Percentiles rank a stretch among this genome's conserved stretches.
These are phyloP conservation scores for Tremella mesenterica DNA, from an alignment of 768 basidiomycete species.

Conservation along the genomic window DNA sequence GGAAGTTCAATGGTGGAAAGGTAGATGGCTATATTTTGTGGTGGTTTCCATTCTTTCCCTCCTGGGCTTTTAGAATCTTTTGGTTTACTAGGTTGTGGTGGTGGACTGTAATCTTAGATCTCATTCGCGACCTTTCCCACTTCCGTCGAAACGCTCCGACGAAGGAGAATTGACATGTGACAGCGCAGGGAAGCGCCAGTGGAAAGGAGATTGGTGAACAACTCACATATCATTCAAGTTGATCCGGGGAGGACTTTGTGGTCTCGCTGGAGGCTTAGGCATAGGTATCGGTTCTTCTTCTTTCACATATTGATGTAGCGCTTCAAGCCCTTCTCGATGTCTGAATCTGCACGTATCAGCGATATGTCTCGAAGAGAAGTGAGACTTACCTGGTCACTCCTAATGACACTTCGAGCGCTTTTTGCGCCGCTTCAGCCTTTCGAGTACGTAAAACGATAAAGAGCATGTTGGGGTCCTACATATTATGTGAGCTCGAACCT, in stretches of 20 bases:
- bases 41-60: slow-evolving; percentile 22
- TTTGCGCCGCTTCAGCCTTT: slow-evolving; percentile 22
- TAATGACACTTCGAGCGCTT: slow-evolving; percentile 37
- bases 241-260: slow-evolving; percentile 31
- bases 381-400: slow-evolving; percentile 33
- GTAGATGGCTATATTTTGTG: slow-evolving; percentile 38
- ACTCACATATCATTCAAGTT: slow-evolving; percentile 29
- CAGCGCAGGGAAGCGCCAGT: background rate
- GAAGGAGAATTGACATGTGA: background rate
- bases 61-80: background rate
- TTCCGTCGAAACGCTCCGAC: background rate
- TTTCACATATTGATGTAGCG: slow-evolving; percentile 41
- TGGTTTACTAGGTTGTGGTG: background rate
- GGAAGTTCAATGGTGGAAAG: slow-evolving; percentile 42
- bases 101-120: no score
- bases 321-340: slow-evolving; percentile 36
- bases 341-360: slow-evolving; percentile 19
- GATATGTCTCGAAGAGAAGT: background rate
- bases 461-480: slow-evolving; percentile 32
- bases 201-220: background rate
- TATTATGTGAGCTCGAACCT: background rate
- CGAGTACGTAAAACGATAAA: slow-evolving; percentile 39
- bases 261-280: background rate
- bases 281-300: slow-evolving; percentile 24
- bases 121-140: no score